Base-by-base conservation (phyloP, 768 basidiomycete species). In the Pleurotus platypus region DNA sequence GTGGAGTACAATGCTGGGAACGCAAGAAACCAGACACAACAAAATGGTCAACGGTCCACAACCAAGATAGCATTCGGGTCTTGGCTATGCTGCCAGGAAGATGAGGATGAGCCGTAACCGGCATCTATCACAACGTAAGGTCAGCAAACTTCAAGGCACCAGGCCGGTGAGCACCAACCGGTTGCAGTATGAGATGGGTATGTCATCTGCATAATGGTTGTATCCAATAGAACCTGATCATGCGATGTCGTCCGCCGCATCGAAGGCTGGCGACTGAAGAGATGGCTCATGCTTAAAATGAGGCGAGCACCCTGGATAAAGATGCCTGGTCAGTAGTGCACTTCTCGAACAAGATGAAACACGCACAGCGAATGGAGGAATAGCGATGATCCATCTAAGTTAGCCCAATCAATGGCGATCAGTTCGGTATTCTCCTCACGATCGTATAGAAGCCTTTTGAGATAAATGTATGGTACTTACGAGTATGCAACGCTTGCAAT, bases 281-380 rank as follows among this genome's bases (percentile, higher is more conserved):
- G 57, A 51, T 67, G 64, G 57, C 64, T 63, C 64, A 67, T 61
- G 47, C 62, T 67, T 50, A 64, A 59, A 47, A 67, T 65, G 42
- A 65, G 62, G n/a, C 66, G 64, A 37, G 62, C 64, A n/a, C 64
- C 62, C 61, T 66, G 38, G 54, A 45, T 45, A 40, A n/a, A 43
- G 6, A n/a, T 11, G 38, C 20, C 13, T 54, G 15, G 30, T 27
- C n/a, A 35, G 11, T 15, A 5, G 15, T 46, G 9, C 7, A n/a
- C 4, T 37, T n/a, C 24, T 16, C 24, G 37, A 40, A 5, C n/a
- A 49, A 26, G 18, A 26, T 48, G 13, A 49, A 16, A 8, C 9
- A 55, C 62, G 26, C 27, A 62, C 65, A 5, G 66, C 64, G 59
- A 65, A 67, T 16, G 64, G 64, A 15, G 62, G 62, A 5, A 67